Percentiles rank a stretch among this genome's conserved stretches.
These are phyloP conservation scores for Podospora conica DNA, from an alignment of 495 filamentous ascomycete genomes.

Conservation along the genomic window DNA sequence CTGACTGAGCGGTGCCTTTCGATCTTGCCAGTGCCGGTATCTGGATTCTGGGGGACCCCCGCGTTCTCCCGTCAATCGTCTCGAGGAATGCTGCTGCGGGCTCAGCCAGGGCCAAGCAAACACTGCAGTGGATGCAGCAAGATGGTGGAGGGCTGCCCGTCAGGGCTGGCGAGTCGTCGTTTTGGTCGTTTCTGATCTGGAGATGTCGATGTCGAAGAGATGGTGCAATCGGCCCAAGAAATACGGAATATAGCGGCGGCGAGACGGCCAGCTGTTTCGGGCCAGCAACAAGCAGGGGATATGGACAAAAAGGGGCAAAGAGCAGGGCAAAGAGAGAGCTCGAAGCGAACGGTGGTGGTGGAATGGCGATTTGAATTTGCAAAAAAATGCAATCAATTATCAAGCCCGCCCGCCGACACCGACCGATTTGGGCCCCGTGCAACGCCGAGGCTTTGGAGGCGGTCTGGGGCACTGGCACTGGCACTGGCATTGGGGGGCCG, in stretches of 20 bases:
- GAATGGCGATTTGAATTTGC: constrained; percentile 4
- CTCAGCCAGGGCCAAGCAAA: not conserved
- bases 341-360: not conserved
- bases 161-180: not conserved
- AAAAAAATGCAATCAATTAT: constrained; percentile 7
- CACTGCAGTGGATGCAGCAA: not conserved
- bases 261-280: too few relatives aligned
- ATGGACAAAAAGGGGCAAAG: too few relatives aligned
- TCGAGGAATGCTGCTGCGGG: not conserved
- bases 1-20: not conserved
- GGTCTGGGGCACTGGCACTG: constrained; percentile 23
- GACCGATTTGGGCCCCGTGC: constrained; percentile 16
- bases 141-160: not conserved
- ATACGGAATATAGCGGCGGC: too few relatives aligned
- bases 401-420: not conserved
- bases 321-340: too few relatives aligned
- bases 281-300: too few relatives aligned
- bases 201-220: not conserved
- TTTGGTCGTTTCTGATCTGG: not conserved
- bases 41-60: not conserved
- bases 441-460: constrained; percentile 22
- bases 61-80: not conserved
- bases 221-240: not conserved
- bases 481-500: constrained; percentile 3
- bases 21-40: too few relatives aligned